Percentiles rank a stretch among this genome's conserved stretches.
phyloP scores from a whole-genome alignment of 108 stramenopile genomes.

The Cylindrotheca closterium region DNA sequence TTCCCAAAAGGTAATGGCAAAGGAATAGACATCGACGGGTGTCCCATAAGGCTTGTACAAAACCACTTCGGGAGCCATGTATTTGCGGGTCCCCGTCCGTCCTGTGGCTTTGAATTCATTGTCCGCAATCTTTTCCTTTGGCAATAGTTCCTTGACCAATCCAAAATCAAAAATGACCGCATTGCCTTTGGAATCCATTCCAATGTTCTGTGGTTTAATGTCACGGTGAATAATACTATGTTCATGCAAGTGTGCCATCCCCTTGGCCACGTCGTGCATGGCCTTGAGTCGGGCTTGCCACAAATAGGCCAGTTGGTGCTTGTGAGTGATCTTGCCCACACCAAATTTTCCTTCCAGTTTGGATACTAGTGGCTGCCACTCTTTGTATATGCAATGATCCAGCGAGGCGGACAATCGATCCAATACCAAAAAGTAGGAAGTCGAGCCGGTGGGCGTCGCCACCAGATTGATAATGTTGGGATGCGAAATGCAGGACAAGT shows the following conservation, averaged over 20 bases:
- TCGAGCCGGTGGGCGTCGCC: constrained; percentile 35
- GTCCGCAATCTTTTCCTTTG: constrained; percentile 19
- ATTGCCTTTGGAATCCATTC: constrained; percentile 43
- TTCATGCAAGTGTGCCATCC: constrained; percentile 91
- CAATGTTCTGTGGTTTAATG: constrained; percentile 44
- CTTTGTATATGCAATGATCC: constrained; percentile 16
- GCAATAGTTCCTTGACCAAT: constrained; percentile 36
- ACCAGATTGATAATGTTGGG: constrained; percentile 67
- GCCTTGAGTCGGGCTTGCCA: constrained; percentile 39
- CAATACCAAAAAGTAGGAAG: constrained; percentile 54
- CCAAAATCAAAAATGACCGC: constrained; percentile 62
- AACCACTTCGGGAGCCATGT: constrained; percentile 52
- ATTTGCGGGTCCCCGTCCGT: constrained; percentile 51
- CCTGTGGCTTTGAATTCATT: constrained; percentile 58
- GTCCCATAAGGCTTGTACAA: constrained; percentile 73
- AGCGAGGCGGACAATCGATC: constrained; percentile 55
- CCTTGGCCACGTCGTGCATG: constrained; percentile 54
- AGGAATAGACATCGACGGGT: constrained; percentile 75
- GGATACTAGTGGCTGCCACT: constrained; percentile 10
- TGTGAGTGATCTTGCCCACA: constrained; percentile 30
- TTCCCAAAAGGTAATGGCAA: constrained; percentile 72
- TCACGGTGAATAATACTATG: constrained; percentile 94
- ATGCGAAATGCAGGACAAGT: constrained; percentile 32
- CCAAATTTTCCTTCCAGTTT: constrained; percentile 34
- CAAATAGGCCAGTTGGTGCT: constrained; percentile 23